These are phyloP conservation scores for Boletus tylopilopsis DNA, from an alignment of 768 basidiomycete species.

Conservation along the genomic window DNA sequence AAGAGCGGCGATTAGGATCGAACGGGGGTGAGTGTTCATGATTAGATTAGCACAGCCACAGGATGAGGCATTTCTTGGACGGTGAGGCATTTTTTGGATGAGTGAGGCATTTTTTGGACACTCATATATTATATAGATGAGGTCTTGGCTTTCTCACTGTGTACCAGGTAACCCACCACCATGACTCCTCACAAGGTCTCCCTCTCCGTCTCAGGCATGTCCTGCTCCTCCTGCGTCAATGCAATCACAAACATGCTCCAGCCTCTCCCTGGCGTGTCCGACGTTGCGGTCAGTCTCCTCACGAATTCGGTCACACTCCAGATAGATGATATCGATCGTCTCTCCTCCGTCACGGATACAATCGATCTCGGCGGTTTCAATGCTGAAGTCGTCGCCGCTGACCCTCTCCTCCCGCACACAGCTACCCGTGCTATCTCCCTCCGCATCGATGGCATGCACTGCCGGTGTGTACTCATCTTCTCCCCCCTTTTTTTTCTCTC, in stretches of 20 bases:
- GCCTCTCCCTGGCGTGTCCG: slow-evolving; percentile 47
- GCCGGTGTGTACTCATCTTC: slow-evolving; percentile 40
- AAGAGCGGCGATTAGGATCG: slow-evolving; percentile 65
- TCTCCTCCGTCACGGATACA: slow-evolving; percentile 35
- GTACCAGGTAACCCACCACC: no score
- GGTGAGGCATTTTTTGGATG: slow-evolving; percentile 11
- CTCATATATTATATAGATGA: no score
- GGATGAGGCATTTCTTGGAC: slow-evolving; percentile 24
- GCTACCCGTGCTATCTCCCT: slow-evolving; percentile 47
- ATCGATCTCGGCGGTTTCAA: slow-evolving; percentile 51
- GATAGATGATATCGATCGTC: slow-evolving; percentile 35
- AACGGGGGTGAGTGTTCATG: slow-evolving; percentile 47
- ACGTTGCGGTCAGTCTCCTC: slow-evolving; percentile 57
- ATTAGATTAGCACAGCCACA: slow-evolving; percentile 4
- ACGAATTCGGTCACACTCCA: slow-evolving; percentile 51
- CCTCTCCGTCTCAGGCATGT: slow-evolving; percentile 72
- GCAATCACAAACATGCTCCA: slow-evolving; percentile 51
- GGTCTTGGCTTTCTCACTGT: no score
- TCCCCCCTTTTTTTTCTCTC: no score
- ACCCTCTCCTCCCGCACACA: slow-evolving; percentile 21
- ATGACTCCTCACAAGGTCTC: slow-evolving; percentile 33
- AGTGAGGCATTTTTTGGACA: no score
- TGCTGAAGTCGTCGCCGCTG: slow-evolving; percentile 34
- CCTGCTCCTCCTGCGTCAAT: slow-evolving; percentile 62
- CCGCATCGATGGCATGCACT: slow-evolving; percentile 62